Evolutionary conservation across 306 rosid species (phyloP).

Genomic region (Dryas octopetala): DNA sequence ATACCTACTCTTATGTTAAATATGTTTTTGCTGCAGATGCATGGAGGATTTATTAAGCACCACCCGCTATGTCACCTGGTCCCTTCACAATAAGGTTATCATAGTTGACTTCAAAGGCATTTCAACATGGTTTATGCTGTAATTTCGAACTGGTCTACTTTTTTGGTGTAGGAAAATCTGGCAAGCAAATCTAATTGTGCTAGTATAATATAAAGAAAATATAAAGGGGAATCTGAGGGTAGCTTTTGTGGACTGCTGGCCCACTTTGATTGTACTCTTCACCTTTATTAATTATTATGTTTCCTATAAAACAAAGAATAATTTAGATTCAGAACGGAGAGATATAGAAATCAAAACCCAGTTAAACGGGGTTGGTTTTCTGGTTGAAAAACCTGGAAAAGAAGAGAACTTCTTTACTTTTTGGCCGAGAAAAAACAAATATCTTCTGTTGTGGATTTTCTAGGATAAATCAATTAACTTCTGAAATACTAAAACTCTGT

Average conservation of each 20-base stretch:
- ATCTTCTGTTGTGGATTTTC: not conserved
- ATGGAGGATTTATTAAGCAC: constrained; percentile 99
- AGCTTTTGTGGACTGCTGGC: too few species aligned
- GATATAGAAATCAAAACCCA: not conserved
- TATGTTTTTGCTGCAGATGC: constrained; percentile 56
- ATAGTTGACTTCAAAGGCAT: constrained; percentile 28
- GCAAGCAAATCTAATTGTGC: not conserved
- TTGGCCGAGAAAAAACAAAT: not conserved
- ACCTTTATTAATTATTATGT: too few species aligned
- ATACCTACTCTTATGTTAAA: constrained; percentile 7
- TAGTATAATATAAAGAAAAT: not conserved
- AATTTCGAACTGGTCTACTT: constrained; percentile 15
- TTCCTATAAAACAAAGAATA: too few species aligned
- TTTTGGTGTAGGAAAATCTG: not conserved
- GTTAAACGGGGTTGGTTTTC: not conserved
- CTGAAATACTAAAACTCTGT: not conserved
- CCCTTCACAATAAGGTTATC: constrained; percentile 91
- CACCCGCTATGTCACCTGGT: constrained; percentile 94
- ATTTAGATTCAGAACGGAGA: not conserved
- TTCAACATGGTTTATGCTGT: constrained; percentile 16
- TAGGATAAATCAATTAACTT: not conserved
- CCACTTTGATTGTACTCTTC: too few species aligned
- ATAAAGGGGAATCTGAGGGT: too few species aligned
- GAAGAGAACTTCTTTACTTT: not conserved
- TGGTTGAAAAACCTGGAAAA: not conserved